Percentiles rank a stretch among this genome's conserved stretches.
Conservation (phyloP, 805 yeast genomes). For the Komagataella pseudopastoris region DNA sequence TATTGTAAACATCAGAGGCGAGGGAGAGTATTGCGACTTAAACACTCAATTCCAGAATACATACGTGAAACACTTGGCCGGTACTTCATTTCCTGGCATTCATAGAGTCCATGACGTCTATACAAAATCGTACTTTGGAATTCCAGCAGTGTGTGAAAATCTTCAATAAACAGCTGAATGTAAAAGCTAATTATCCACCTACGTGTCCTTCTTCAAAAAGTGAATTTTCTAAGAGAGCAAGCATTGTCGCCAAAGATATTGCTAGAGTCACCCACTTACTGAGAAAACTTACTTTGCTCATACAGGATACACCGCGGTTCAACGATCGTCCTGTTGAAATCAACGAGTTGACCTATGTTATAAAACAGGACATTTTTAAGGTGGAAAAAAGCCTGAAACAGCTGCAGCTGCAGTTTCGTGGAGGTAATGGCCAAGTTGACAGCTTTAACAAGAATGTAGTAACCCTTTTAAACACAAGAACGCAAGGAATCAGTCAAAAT, state of each 20-base stretch:
- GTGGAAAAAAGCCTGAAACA: slow-evolving; percentile 60
- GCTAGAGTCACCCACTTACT: slow-evolving; percentile 73
- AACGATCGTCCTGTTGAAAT: slow-evolving; percentile 62
- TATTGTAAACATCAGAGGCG: too few species aligned
- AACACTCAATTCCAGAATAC: neutral
- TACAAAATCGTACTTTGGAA: slow-evolving; percentile 82
- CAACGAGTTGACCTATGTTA: slow-evolving; percentile 78
- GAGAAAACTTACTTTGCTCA: slow-evolving; percentile 52
- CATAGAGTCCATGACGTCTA: slow-evolving; percentile 4
- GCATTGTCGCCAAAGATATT: slow-evolving; percentile 78
- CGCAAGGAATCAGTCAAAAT: slow-evolving; percentile 85
- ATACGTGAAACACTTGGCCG: neutral
- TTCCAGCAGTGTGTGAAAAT: slow-evolving; percentile 84
- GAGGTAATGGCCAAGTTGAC: slow-evolving; percentile 34
- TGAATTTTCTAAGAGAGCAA: slow-evolving; percentile 61
- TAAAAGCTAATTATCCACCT: slow-evolving; percentile 11
- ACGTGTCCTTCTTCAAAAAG: slow-evolving; percentile 30
- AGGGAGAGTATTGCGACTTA: too few species aligned
- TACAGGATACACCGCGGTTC: neutral
- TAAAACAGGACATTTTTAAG: slow-evolving; percentile 75
- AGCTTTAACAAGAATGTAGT: slow-evolving; percentile 80
- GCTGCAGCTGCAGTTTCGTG: slow-evolving; percentile 34
- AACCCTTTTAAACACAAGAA: slow-evolving; percentile 73
- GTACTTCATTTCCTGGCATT: neutral
- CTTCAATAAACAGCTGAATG: slow-evolving; percentile 41